These are phyloP conservation scores for Phellinidium pouzarii DNA, from an alignment of 1,284 basidiomycete species.

Conservation along the genomic window DNA sequence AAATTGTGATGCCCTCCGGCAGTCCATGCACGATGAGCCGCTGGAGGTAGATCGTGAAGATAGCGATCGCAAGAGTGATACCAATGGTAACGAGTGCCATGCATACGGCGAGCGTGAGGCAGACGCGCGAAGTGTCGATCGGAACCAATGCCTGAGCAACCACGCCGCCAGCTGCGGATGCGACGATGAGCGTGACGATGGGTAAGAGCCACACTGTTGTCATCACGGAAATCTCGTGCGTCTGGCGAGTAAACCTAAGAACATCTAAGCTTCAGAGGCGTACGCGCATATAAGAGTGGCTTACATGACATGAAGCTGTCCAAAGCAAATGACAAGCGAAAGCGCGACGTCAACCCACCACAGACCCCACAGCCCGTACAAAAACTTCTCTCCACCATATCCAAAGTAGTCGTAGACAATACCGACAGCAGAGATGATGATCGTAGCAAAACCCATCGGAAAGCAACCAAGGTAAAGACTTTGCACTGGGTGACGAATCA, in stretches of 20 bases:
- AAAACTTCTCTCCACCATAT: conserved; percentile 49
- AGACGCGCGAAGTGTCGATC: conserved; percentile 37
- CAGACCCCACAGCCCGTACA: conserved; percentile 55
- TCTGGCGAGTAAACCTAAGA: conserved; percentile 54
- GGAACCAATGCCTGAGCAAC: conserved; percentile 46
- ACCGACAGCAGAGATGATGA: conserved; percentile 46
- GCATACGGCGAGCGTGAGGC: conserved; percentile 43
- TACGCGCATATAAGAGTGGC: conserved; percentile 21
- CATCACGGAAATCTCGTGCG: conserved; percentile 49
- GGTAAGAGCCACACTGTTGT: conserved; percentile 67
- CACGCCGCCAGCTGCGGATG: conserved; percentile 56
- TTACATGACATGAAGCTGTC: conserved; percentile 61
- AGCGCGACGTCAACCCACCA: conserved; percentile 70
- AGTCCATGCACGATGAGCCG: conserved; percentile 22
- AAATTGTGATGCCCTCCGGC: conserved; percentile 29
- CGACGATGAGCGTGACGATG: conserved; percentile 65
- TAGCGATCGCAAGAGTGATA: conserved; percentile 31
- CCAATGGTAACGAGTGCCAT: conserved; percentile 37
- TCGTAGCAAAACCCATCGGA: conserved; percentile 66
- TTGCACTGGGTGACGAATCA: conserved; percentile 54
- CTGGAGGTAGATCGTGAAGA: conserved; percentile 23
- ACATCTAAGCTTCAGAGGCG: not conserved
- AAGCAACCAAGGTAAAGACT: conserved; percentile 65
- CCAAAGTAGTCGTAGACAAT: conserved; percentile 37
- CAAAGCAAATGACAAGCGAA: conserved; percentile 55